A percentile compares a stretch with the other conserved stretches of the same genome.
These are phyloP conservation scores for Gilbertella persicaria DNA, from an alignment of 371 early-diverging fungal species.

Conservation along the genomic window DNA sequence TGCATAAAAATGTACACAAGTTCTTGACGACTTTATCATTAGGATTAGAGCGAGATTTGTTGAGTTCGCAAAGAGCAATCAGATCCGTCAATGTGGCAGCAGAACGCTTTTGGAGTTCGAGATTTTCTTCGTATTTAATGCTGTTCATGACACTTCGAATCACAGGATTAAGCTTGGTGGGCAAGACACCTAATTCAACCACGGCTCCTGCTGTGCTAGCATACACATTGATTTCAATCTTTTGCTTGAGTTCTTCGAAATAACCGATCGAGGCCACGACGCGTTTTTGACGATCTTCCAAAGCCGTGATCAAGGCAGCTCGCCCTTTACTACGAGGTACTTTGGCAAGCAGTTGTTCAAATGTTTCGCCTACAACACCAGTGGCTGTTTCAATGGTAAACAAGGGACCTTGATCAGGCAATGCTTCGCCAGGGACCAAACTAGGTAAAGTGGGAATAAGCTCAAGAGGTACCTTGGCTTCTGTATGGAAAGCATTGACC, in stretches of 20 bases:
- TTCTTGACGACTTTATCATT: slow-evolving; percentile 91
- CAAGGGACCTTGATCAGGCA: slow-evolving; percentile 43
- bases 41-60: slow-evolving; percentile 49
- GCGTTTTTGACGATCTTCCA: slow-evolving; percentile 67
- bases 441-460: slow-evolving; percentile 64
- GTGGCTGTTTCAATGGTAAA: slow-evolving; percentile 70
- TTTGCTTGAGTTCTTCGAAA: slow-evolving; percentile 65
- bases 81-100: slow-evolving; percentile 60
- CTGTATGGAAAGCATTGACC: slow-evolving; percentile 58
- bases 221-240: slow-evolving; percentile 68
- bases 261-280: slow-evolving; percentile 67
- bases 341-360: slow-evolving; percentile 45
- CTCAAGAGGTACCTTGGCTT: slow-evolving; percentile 51
- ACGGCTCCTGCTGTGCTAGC: slow-evolving; percentile 87
- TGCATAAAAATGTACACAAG: slow-evolving; percentile 81
- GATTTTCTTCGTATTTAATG: slow-evolving; percentile 79
- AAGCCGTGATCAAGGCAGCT: slow-evolving; percentile 31
- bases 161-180: slow-evolving; percentile 83
- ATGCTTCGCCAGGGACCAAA: slow-evolving; percentile 50
- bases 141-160: slow-evolving; percentile 89
- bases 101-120: slow-evolving; percentile 67
- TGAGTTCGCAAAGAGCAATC: slow-evolving; percentile 55
- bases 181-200: slow-evolving; percentile 76
- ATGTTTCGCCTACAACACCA: slow-evolving; percentile 52
- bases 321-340: slow-evolving; percentile 47